Evolutionary conservation across 345 rosid species (phyloP).

Genomic region (Camelina hispida): DNA sequence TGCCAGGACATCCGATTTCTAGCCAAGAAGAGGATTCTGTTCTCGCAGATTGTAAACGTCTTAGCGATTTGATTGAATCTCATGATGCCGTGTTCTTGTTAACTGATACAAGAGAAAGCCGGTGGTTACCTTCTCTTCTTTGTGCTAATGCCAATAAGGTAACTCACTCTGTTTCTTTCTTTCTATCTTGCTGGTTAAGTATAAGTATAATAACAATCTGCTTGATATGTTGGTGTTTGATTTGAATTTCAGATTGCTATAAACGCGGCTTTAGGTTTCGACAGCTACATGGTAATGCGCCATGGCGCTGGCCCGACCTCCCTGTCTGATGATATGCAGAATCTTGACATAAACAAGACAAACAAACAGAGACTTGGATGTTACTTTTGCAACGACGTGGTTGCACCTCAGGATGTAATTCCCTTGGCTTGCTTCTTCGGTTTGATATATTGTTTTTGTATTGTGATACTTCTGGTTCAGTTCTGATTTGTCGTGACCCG

Average conservation of each 20-base stretch:
- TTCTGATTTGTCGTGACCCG: background rate
- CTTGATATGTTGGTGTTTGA: background rate
- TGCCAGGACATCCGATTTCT: slow-evolving; percentile 94
- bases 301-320: slow-evolving; percentile 87
- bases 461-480: background rate
- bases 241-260: slow-evolving; percentile 69
- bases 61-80: slow-evolving; percentile 70
- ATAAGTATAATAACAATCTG: background rate
- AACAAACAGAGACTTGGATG: slow-evolving; percentile 76
- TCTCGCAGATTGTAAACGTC: slow-evolving; percentile 71
- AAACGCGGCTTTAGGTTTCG: slow-evolving; percentile 94
- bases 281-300: slow-evolving; percentile 96
- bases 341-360: slow-evolving; percentile 51
- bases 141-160: slow-evolving; percentile 90
- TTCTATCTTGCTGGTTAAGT: slow-evolving; percentile 1
- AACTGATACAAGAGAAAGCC: slow-evolving; percentile 99
- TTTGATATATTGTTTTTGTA: background rate
- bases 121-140: slow-evolving; percentile 91
- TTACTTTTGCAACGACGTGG: slow-evolving; percentile 96
- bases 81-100: slow-evolving; percentile 90
- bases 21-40: slow-evolving; percentile 77
- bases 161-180: slow-evolving; percentile 6
- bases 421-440: background rate
- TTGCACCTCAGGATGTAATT: slow-evolving; percentile 92
- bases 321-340: slow-evolving; percentile 50